These are phyloP conservation scores for Casuarina cunninghamiana DNA, from an alignment of 306 rosid species.

Conservation along the genomic window DNA sequence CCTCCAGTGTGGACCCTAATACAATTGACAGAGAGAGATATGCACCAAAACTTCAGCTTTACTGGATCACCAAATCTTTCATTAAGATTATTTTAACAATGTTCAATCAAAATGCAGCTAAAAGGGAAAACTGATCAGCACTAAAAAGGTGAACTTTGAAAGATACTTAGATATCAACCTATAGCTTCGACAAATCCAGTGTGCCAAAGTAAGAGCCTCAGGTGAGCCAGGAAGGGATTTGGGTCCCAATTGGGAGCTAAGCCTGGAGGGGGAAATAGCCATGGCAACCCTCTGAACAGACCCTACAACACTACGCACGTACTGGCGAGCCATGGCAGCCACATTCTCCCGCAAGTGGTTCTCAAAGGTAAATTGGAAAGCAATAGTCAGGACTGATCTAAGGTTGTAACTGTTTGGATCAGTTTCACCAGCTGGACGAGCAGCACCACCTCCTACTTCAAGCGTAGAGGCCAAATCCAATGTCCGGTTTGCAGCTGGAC, in stretches of 20 bases:
- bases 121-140: neutral
- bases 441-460: conserved; percentile 71
- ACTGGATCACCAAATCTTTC: neutral
- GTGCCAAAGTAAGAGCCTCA: conserved; percentile 84
- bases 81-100: neutral
- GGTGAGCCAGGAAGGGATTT: conserved; percentile 86
- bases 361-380: conserved; percentile 93
- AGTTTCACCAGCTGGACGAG: conserved; percentile 59
- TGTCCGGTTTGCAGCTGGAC: conserved; percentile 60
- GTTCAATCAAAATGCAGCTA: neutral
- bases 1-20: conserved; percentile 74
- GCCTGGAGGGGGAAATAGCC: conserved; percentile 90
- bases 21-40: neutral
- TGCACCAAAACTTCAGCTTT: neutral
- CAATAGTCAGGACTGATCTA: conserved; percentile 88
- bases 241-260: conserved; percentile 61
- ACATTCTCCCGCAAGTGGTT: conserved; percentile 81
- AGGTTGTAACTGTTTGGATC: conserved; percentile 62
- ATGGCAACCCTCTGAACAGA: conserved; percentile 98
- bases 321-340: conserved; percentile 99
- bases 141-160: neutral
- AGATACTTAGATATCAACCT: conserved; percentile 37
- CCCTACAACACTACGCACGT: conserved; percentile 86
- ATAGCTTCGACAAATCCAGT: conserved; percentile 85
- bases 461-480: conserved; percentile 90